Conservation (phyloP, 345 rosid species). For the Nephelium lappaceum region DNA sequence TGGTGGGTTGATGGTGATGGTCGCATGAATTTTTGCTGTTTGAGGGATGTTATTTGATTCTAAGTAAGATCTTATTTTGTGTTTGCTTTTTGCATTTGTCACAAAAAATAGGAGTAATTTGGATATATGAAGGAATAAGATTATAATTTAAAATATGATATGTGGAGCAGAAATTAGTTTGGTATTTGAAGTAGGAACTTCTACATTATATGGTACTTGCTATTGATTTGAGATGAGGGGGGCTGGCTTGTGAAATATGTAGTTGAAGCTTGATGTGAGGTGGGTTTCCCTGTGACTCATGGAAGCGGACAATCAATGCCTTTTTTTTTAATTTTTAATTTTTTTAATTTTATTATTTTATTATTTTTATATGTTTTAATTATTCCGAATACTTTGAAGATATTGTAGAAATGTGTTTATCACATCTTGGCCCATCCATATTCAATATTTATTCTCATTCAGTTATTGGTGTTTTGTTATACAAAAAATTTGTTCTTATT, state of each 20-base stretch:
- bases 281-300: no score
- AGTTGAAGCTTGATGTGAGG: no score
- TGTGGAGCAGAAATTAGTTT: not conserved
- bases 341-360: no score
- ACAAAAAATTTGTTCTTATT: not conserved
- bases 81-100: not conserved
- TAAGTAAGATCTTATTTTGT: not conserved
- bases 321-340: no score
- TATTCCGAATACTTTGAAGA: no score
- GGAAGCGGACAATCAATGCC: no score
- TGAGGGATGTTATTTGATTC: not conserved
- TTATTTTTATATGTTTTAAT: no score
- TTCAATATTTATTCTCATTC: not conserved
- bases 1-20: slow-evolving; percentile 1
- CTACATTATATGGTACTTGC: not conserved
- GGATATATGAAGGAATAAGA: no score
- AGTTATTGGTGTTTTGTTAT: not conserved
- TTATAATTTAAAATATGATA: not conserved
- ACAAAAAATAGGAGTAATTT: not conserved
- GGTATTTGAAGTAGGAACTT: not conserved
- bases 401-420: not conserved
- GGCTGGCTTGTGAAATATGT: no score
- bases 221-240: no score
- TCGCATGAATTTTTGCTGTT: not conserved
- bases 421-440: not conserved